Percentiles rank a stretch among this genome's conserved stretches.
These are phyloP conservation scores for Mycena polygramma DNA, from an alignment of 768 basidiomycete species.

Conservation along the genomic window DNA sequence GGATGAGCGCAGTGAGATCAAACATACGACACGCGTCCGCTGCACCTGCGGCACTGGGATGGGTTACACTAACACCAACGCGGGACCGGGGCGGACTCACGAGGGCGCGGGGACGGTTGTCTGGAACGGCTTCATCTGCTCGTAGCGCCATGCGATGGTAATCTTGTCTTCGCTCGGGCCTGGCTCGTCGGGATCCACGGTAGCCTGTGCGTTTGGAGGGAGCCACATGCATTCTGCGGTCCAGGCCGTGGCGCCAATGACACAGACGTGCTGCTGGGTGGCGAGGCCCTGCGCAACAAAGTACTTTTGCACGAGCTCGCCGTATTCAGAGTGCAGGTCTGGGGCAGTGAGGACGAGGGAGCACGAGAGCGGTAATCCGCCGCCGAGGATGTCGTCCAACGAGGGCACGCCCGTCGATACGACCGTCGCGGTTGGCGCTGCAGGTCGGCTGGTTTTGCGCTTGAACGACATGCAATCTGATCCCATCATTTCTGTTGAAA, in stretches of 20 bases:
- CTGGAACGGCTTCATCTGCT: conserved; percentile 91
- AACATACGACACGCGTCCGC: conserved; percentile 79
- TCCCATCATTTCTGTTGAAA: not conserved
- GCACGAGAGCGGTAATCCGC: conserved; percentile 88
- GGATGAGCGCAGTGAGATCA: conserved; percentile 78
- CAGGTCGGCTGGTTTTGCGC: conserved; percentile 17
- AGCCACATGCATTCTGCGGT: conserved; percentile 88
- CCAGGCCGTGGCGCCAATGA: conserved; percentile 72
- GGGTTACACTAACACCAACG: conserved; percentile 5
- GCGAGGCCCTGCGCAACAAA: conserved; percentile 90
- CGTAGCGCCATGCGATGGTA: conserved; percentile 98
- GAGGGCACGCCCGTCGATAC: conserved; percentile 90
- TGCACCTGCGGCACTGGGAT: conserved; percentile 53
- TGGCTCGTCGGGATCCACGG: conserved; percentile 47
- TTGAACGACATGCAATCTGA: conserved; percentile 36
- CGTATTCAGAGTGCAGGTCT: conserved; percentile 89
- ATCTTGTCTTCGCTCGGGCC: conserved; percentile 70
- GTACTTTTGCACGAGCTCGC: conserved; percentile 87
- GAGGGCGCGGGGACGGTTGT: conserved; percentile 74
- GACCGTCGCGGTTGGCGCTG: conserved; percentile 6
- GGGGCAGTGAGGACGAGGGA: conserved; percentile 82
- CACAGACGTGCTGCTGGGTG: conserved; percentile 73
- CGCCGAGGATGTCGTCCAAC: conserved; percentile 95
- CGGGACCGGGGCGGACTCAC: conserved; percentile 52
- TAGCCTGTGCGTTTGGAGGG: conserved; percentile 48